A percentile compares a stretch with the other conserved stretches of the same genome.
Evolutionary conservation across 179 eudicot genomes (phyloP).

Genomic region (Patellifolia procumbens): DNA sequence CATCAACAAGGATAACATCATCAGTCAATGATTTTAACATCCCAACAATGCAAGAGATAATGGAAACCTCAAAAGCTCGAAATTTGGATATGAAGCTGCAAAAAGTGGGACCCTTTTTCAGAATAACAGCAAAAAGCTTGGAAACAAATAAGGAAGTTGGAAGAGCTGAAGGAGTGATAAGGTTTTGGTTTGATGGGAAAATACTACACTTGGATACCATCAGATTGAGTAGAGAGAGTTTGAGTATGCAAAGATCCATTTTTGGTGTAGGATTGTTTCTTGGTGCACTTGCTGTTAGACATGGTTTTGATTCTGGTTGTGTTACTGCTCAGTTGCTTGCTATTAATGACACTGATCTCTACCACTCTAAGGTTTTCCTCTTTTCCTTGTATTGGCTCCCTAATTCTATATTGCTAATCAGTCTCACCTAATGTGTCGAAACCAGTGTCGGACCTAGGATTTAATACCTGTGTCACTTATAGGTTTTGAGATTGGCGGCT

Average conservation of each 20-base stretch:
- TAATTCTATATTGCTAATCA: not conserved
- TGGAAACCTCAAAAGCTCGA: slow-evolving; percentile 61
- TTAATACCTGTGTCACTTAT: no score
- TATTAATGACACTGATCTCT: slow-evolving; percentile 82
- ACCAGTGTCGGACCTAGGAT: no score
- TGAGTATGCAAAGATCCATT: slow-evolving; percentile 72
- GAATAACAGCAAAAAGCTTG: slow-evolving; percentile 68
- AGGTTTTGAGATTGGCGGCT: no score
- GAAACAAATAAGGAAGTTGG: slow-evolving; percentile 61
- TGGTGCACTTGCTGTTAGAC: slow-evolving; percentile 81
- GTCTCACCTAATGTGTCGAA: not conserved
- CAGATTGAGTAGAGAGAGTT: slow-evolving; percentile 58
- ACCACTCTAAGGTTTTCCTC: slow-evolving; percentile 72
- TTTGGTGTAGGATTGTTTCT: slow-evolving; percentile 86
- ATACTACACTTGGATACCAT: slow-evolving; percentile 90
- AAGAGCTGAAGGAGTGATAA: slow-evolving; percentile 74
- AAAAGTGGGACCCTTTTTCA: slow-evolving; percentile 79
- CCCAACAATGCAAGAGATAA: slow-evolving; percentile 80
- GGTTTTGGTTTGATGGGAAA: slow-evolving; percentile 76
- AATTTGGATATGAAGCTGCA: slow-evolving; percentile 65
- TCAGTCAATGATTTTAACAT: slow-evolving; percentile 1
- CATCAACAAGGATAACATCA: slow-evolving; percentile 19
- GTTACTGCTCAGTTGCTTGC: slow-evolving; percentile 80
- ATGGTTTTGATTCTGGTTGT: slow-evolving; percentile 84
- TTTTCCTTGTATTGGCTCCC: not conserved